phyloP scores from a whole-genome alignment of 2,329 filamentous ascomycete species.

The Colletotrichum brevisporum region DNA sequence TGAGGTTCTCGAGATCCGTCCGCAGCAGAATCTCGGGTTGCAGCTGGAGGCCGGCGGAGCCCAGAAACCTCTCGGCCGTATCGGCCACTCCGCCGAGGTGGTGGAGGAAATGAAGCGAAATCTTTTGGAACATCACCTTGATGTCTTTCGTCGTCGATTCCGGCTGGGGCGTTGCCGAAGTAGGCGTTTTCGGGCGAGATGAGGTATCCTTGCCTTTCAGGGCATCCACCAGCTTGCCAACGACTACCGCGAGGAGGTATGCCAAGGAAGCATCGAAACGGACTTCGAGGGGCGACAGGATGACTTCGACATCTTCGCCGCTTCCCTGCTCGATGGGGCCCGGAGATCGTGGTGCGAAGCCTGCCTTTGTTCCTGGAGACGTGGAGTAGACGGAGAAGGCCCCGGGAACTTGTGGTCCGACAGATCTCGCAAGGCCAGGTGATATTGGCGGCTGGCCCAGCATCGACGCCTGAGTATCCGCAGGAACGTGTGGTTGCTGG shows the following conservation, averaged over 20 bases:
- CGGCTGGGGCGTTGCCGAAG: constrained; percentile 23
- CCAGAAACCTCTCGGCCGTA: constrained; percentile 61
- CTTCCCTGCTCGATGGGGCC: constrained; percentile 32
- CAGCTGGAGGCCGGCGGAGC: constrained; percentile 56
- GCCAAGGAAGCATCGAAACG: constrained; percentile 71
- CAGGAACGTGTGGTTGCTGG: constrained; percentile 57
- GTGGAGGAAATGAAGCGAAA: constrained; percentile 70
- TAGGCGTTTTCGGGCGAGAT: constrained; percentile 35
- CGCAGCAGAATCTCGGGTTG: constrained; percentile 67
- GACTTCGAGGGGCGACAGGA: constrained; percentile 65
- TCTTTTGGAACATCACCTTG: constrained; percentile 61
- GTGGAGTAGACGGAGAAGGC: constrained; percentile 68
- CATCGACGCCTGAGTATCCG: constrained; percentile 47
- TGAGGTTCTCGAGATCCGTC: constrained; percentile 62
- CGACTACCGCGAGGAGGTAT: constrained; percentile 67
- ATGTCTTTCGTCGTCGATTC: constrained; percentile 52
- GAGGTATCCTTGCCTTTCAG: constrained; percentile 50
- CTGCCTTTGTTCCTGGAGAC: constrained; percentile 27
- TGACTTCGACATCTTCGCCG: constrained; percentile 61
- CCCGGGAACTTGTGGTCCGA: constrained; percentile 70
- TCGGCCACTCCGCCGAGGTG: constrained; percentile 67
- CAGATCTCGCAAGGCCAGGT: constrained; percentile 51
- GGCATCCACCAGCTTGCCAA: constrained; percentile 63
- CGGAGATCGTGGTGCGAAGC: constrained; percentile 13
- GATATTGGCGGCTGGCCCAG: constrained; percentile 48